These are phyloP conservation scores for Xanthoconium purpureum DNA, from an alignment of 768 basidiomycete genomes.

Conservation along the genomic window DNA sequence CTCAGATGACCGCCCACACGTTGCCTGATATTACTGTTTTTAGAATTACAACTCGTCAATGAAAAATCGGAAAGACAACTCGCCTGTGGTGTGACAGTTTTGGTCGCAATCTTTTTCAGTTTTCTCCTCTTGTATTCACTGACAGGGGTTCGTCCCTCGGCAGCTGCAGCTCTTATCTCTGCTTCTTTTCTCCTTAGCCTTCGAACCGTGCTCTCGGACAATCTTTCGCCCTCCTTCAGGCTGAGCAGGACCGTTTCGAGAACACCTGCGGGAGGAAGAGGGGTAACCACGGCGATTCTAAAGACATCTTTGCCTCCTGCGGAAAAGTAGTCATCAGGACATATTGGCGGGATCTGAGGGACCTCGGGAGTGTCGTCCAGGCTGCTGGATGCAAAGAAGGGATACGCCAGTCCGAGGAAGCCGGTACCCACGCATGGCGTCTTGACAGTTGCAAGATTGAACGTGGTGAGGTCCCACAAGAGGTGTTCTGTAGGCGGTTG, in stretches of 20 bases:
- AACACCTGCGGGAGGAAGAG: conserved; percentile 19
- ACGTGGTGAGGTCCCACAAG: conserved; percentile 18
- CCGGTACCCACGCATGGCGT: conserved; percentile 17
- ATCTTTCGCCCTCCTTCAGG: conserved; percentile 21
- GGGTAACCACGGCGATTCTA: conserved; percentile 15
- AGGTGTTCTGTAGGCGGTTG: conserved; percentile 21
- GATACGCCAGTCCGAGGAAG: conserved; percentile 21
- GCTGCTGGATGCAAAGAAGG: neutral
- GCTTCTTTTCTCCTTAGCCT: conserved; percentile 24
- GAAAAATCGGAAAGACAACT: neutral
- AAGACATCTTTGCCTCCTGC: conserved; percentile 4
- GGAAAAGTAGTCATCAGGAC: neutral
- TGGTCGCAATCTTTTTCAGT: conserved; percentile 12
- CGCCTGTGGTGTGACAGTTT: conserved; percentile 4
- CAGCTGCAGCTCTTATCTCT: conserved; percentile 18
- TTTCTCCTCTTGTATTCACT: conserved; percentile 24
- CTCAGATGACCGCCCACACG: neutral
- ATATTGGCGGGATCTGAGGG: conserved; percentile 16
- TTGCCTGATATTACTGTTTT: neutral
- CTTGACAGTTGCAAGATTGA: conserved; percentile 27
- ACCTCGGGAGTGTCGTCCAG: conserved; percentile 23
- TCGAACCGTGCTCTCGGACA: conserved; percentile 27
- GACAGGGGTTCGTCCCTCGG: conserved; percentile 22
- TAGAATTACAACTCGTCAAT: neutral
- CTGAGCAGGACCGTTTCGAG: conserved; percentile 21